A percentile compares a stretch with the other conserved stretches of the same genome.
Conservation (phyloP, 768 basidiomycete genomes). For the Lentinula sp. region DNA sequence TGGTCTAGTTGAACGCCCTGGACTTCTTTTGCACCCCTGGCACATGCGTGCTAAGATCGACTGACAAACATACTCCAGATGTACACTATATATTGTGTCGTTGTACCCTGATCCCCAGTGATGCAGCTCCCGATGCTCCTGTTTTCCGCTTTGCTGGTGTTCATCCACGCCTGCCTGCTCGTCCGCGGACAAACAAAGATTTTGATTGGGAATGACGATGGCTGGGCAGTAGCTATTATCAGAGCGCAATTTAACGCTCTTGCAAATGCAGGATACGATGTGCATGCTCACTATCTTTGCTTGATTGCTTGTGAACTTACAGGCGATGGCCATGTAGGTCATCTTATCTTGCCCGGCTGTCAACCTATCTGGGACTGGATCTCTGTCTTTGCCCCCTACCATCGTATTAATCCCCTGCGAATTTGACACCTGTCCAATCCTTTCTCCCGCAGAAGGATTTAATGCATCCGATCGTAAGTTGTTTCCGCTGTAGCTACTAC, state of each 20-base stretch:
- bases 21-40: background rate
- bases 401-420: conserved; percentile 29
- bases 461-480: conserved; percentile 25
- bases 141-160: background rate
- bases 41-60: background rate
- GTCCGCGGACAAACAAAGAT: conserved; percentile 7
- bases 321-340: conserved; percentile 19
- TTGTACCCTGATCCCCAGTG: background rate
- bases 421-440: conserved; percentile 33
- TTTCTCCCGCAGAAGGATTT: conserved; percentile 36
- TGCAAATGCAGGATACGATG: conserved; percentile 24
- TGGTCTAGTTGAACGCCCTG: background rate
- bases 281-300: background rate
- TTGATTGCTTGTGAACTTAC: background rate
- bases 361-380: conserved; percentile 42
- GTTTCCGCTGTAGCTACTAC: background rate
- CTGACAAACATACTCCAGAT: background rate
- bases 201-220: conserved; percentile 27
- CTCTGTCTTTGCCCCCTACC: conserved; percentile 26
- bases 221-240: conserved; percentile 42
- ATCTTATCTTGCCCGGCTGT: conserved; percentile 41
- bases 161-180: background rate
- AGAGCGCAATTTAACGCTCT: conserved; percentile 35
- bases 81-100: background rate
- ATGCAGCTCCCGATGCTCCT: background rate